Conservation (phyloP, 441 rosid species). For the Lepidium campestre region DNA sequence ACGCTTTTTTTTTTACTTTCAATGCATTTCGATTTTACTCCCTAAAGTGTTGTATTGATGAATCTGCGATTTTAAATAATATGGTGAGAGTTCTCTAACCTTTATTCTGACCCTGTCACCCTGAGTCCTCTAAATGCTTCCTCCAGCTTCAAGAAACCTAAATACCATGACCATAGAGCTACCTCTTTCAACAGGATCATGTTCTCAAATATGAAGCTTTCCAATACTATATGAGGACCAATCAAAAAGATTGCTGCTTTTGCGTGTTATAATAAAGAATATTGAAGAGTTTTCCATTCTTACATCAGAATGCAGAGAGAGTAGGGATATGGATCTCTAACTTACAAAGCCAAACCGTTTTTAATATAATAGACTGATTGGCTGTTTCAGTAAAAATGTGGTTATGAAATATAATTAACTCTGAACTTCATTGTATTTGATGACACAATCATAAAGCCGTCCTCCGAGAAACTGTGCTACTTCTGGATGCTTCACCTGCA, state of each 20-base stretch:
- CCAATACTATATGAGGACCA: neutral
- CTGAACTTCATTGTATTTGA: constrained; percentile 67
- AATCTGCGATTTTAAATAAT: constrained; percentile 17
- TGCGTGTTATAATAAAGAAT: neutral
- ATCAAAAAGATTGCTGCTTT: neutral
- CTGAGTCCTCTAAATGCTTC: neutral
- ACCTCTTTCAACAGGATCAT: neutral
- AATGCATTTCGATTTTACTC: neutral
- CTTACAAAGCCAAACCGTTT: constrained; percentile 17
- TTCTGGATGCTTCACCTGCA: constrained; percentile 91
- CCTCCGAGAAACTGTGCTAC: constrained; percentile 98
- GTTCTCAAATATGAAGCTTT: neutral
- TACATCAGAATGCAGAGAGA: constrained; percentile 17
- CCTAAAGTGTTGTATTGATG: constrained; percentile 18
- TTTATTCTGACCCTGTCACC: neutral
- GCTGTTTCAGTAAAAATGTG: constrained; percentile 58
- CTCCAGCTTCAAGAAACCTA: constrained; percentile 1
- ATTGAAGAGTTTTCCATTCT: neutral
- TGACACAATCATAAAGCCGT: constrained; percentile 87
- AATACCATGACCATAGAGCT: neutral
- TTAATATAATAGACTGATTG: constrained; percentile 9
- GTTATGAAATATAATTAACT: neutral
- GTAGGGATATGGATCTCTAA: constrained; percentile 1
- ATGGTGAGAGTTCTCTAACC: constrained; percentile 1
- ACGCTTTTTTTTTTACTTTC: neutral